phyloP scores from a whole-genome alignment of 768 basidiomycete genomes.

The Tricholoma sp. region DNA sequence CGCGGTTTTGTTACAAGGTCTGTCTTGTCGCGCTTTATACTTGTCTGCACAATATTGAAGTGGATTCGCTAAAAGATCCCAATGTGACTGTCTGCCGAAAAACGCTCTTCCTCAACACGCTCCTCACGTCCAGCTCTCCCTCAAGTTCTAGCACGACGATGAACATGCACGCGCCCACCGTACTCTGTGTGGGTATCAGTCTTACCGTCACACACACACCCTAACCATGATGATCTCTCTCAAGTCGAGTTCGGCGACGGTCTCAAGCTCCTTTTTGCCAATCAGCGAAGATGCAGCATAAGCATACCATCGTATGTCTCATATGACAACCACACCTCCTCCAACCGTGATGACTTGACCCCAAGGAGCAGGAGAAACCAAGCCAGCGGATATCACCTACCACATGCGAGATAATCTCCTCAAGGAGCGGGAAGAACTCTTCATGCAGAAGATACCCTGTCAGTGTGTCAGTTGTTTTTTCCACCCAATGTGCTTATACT shows the following conservation, averaged over 20 bases:
- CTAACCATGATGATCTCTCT: slow-evolving; percentile 25
- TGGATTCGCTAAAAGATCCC: slow-evolving; percentile 46
- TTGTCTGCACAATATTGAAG: not conserved
- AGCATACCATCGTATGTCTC: slow-evolving; percentile 54
- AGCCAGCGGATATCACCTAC: slow-evolving; percentile 61
- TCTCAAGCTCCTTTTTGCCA: slow-evolving; percentile 79
- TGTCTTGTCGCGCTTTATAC: not conserved
- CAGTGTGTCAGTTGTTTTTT: slow-evolving; percentile 21
- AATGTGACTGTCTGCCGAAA: slow-evolving; percentile 76
- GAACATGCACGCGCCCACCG: slow-evolving; percentile 16
- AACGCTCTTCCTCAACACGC: slow-evolving; percentile 64
- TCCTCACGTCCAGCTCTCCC: slow-evolving; percentile 48
- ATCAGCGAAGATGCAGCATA: slow-evolving; percentile 55
- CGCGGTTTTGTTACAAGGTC: slow-evolving; percentile 59
- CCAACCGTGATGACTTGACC: not conserved
- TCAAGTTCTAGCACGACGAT: slow-evolving; percentile 14
- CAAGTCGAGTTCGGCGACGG: slow-evolving; percentile 82
- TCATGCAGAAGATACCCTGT: slow-evolving; percentile 88
- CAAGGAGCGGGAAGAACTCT: slow-evolving; percentile 85
- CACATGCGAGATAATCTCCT: slow-evolving; percentile 75
- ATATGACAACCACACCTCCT: slow-evolving; percentile 15
- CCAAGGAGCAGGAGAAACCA: slow-evolving; percentile 17
- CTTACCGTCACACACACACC: no score
- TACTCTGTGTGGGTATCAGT: not conserved
- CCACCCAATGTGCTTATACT: no score